Evolutionary conservation across 768 basidiomycete genomes (phyloP), one percentile per base, ranked within the genome.

Genomic region (Boletus reticuloceps): DNA sequence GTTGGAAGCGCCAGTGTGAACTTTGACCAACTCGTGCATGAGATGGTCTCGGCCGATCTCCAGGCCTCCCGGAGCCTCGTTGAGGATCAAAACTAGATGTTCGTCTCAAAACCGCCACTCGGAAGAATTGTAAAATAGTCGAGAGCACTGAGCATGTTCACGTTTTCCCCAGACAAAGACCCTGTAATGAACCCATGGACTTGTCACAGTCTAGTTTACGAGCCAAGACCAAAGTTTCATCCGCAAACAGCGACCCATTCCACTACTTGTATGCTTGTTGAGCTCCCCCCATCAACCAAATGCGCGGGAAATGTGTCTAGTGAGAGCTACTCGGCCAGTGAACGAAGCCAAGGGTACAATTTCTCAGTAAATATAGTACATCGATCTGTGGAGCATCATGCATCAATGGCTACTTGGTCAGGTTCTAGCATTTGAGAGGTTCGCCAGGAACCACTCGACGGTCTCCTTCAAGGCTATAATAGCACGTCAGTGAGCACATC

Each of bases 21-120:
- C 62, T 98, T 97, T 68, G 84, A 93, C 59, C 73, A 81, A 36
- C 84, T 98, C 57, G 91, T 98, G 40, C 80, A 81, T 63, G 93
- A 98, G 80, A 97, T 98, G 95, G 92, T 97, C 25, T 78, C 80
- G 32, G 82, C 87, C 11, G 93, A 95, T 68, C 72, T 94, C 64
- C 79, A 84, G 68, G 85, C 89, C 46, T 81, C 86, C 48, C 79
- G 77, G 58, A 87, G 82, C 65, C 81, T 91, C 60, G 75, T 93
- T 25, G 91, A 93, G 70, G 87, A 94, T 69, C 91, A 91, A 68
- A 94, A 94, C 73, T 94, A 45, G 56, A 22, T 22, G 38, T 36
- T 12, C 27, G 31, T 48, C 45, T 29, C 42, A 22, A 50, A 27
- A 14, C 16, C 38, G 16, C 22, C 19, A 11, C 9, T n/a, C 34